phyloP scores from a whole-genome alignment of 2,329 filamentous ascomycete species.

The Taxawa tesnikishii region DNA sequence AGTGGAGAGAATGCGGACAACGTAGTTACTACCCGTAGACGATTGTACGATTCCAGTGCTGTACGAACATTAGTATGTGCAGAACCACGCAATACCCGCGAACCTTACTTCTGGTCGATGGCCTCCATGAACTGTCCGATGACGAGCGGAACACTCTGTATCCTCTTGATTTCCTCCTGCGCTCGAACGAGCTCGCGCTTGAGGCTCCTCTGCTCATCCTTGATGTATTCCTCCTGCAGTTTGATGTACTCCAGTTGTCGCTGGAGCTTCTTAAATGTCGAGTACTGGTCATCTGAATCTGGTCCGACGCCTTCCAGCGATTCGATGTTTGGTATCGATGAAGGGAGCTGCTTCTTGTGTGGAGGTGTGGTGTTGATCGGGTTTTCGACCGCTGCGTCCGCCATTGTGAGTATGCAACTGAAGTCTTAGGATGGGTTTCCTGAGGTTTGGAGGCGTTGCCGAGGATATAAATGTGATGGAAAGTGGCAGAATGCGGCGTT shows the following conservation, averaged over 20 bases:
- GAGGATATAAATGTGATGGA: too few species aligned
- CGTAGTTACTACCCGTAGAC: conserved; percentile 96
- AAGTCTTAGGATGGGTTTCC: too few species aligned
- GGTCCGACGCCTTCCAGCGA: conserved; percentile 71
- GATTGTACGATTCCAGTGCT: conserved; percentile 98
- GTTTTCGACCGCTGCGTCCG: conserved; percentile 75
- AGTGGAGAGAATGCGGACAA: conserved; percentile 94
- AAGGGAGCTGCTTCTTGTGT: conserved; percentile 66
- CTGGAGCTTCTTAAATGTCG: conserved; percentile 90
- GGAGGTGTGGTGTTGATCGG: conserved; percentile 60
- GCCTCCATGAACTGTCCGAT: conserved; percentile 99
- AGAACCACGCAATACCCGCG: conserved; percentile 2
- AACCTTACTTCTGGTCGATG: conserved; percentile 87
- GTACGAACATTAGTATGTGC: conserved; percentile 10
- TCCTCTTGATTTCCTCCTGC: conserved; percentile 98
- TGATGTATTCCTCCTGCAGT: conserved; percentile 99
- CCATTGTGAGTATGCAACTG: conserved; percentile 64
- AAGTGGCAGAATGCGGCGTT: too few species aligned
- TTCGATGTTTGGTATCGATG: conserved; percentile 79
- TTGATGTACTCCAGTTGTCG: conserved; percentile 94
- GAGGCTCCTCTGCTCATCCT: conserved; percentile 96
- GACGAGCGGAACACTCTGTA: conserved; percentile 93
- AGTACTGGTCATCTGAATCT: conserved; percentile 86
- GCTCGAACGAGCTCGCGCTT: conserved; percentile 95
- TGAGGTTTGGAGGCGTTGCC: too few species aligned